Evolutionary conservation across 164 flowering plant species (phyloP), one percentile per base, ranked within the genome.

Genomic region (Nymphaea colorata): DNA sequence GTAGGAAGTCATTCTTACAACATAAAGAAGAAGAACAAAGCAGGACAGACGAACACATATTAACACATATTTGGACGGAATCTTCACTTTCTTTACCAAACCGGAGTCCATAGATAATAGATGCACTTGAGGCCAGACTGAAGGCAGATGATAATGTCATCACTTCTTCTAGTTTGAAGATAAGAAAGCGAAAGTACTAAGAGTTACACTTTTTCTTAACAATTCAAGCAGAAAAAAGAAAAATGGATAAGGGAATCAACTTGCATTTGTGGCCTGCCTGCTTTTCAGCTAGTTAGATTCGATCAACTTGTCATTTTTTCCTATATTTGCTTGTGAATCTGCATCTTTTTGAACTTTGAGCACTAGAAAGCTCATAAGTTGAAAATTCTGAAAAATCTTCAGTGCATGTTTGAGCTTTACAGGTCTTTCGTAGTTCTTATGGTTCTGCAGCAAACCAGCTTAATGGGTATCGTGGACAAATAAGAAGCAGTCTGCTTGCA

Each of bases 41-140:
- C 84, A 5, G 99, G 99, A 73, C 96, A 87, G 67, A 76, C 77
- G n/a, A n/a, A n/a, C n/a, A n/a, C n/a, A n/a, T n/a, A n/a, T n/a
- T 67, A 88, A 92, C 82, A 90, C 89, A 14, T 95, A 90, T 79
- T 76, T 85, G 83, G 99, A 95, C 78, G 99, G 96, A 51, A 90
- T 95, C 73, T 95, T 95, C 79, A 88, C 93, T 67, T 92, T 87
- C 77, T 95, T 90, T 75, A 90, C 99, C 12, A 78, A 73, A 59
- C 76, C 75, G 0, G 81, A 78, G 69, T 85, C 97, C 43, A n/a
- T n/a, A n/a, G n/a, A n/a, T n/a, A n/a, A 79, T 92, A 15, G 69
- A 6, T 3, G 69, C 55, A 74, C 88, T 95, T 25, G 89, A 83
- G 74, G 67, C 59, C 4, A 76, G 84, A 3, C 73, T 89, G 53